These are phyloP conservation scores for Basipetospora chlamydospora DNA, from an alignment of 2,329 filamentous ascomycete species.

Conservation along the genomic window DNA sequence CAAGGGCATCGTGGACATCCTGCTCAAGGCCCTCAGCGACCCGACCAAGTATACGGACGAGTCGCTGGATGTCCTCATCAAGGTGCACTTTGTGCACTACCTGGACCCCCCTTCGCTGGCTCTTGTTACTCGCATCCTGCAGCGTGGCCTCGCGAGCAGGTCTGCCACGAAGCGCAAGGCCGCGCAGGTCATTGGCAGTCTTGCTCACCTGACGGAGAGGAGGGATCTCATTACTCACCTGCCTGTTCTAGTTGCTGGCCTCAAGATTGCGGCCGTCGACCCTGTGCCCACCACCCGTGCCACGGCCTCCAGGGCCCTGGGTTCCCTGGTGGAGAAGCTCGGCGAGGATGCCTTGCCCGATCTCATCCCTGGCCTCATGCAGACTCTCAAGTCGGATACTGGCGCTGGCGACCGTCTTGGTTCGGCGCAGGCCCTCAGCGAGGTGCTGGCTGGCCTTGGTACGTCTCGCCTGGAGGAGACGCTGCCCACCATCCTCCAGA, in stretches of 20 bases:
- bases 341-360: constrained; percentile 94
- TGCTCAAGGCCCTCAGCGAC: constrained; percentile 93
- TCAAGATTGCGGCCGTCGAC: constrained; percentile 81
- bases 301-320: constrained; percentile 87
- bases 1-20: constrained; percentile 76
- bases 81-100: constrained; percentile 96
- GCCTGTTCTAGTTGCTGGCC: constrained; percentile 78
- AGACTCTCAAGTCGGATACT: constrained; percentile 92
- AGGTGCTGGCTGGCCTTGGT: constrained; percentile 88
- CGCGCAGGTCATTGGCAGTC: constrained; percentile 91
- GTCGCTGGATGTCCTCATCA: constrained; percentile 84
- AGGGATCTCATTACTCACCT: constrained; percentile 86
- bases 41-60: constrained; percentile 95
- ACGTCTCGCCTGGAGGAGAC: constrained; percentile 90
- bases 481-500: constrained; percentile 87
- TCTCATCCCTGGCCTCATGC: constrained; percentile 94
- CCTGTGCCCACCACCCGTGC: constrained; percentile 93
- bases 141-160: constrained; percentile 78
- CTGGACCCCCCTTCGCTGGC: constrained; percentile 94
- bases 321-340: constrained; percentile 93
- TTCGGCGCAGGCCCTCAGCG: constrained; percentile 88
- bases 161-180: constrained; percentile 95
- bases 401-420: constrained; percentile 91
- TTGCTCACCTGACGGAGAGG: constrained; percentile 91
- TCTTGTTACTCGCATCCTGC: constrained; percentile 85